phyloP scores from a whole-genome alignment of 345 rosid genomes.

The Corymbia maculata region DNA sequence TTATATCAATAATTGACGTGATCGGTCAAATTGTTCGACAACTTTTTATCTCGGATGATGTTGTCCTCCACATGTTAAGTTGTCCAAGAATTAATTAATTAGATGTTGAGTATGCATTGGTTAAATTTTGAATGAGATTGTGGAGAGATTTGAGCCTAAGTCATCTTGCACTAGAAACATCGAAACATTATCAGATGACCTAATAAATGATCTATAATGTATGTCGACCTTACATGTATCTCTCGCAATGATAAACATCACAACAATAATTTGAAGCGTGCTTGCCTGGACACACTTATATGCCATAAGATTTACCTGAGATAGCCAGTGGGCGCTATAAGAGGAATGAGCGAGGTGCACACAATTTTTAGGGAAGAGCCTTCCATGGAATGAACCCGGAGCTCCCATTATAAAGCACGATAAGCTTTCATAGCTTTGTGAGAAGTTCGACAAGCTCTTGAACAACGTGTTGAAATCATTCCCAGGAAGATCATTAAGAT shows the following conservation, averaged over 20 bases:
- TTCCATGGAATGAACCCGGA: slow-evolving; percentile 14
- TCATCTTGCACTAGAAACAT: not conserved
- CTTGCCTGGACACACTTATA: not conserved
- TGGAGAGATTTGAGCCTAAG: not conserved
- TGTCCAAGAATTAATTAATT: not conserved
- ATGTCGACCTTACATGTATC: not conserved
- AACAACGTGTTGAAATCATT: slow-evolving; percentile 21
- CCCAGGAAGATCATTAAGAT: slow-evolving; percentile 9
- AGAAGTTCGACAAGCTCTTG: not conserved
- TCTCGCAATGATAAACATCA: not conserved
- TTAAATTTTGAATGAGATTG: not conserved
- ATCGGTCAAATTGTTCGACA: not conserved
- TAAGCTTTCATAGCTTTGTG: not conserved
- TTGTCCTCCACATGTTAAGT: not conserved
- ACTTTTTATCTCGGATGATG: not conserved
- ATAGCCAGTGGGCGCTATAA: slow-evolving; percentile 14
- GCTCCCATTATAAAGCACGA: slow-evolving; percentile 1
- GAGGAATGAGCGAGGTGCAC: slow-evolving; percentile 13
- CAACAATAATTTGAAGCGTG: not conserved
- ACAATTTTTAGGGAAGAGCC: slow-evolving; percentile 1
- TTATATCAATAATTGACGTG: not conserved
- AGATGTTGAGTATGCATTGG: not conserved
- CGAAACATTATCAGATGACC: no score
- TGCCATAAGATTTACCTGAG: slow-evolving; percentile 1
- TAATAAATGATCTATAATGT: not conserved